Percentiles rank a stretch among this genome's conserved stretches.
Evolutionary conservation across 2,329 filamentous ascomycete species (phyloP).

Genomic region (Aspergillus sp.): DNA sequence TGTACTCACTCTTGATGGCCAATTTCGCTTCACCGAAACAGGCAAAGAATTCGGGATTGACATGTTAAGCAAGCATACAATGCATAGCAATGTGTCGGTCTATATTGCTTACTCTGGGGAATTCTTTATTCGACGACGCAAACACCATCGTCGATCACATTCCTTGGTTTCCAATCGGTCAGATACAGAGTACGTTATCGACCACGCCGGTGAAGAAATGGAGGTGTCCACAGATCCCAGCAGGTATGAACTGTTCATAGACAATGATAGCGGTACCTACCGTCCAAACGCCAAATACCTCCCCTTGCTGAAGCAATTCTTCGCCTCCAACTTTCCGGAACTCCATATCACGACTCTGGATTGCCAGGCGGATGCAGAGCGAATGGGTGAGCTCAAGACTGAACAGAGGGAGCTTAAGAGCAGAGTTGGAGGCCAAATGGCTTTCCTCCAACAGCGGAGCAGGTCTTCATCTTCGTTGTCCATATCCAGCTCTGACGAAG

Average conservation of each 20-base stretch:
- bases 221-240: slow-evolving; percentile 57
- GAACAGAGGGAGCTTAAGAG: slow-evolving; percentile 77
- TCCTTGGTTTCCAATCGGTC: slow-evolving; percentile 39
- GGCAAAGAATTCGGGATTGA: slow-evolving; percentile 96
- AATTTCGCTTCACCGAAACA: slow-evolving; percentile 91
- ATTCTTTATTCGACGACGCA: slow-evolving; percentile 81
- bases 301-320: slow-evolving; percentile 70
- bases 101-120: slow-evolving; percentile 93
- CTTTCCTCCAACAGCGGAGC: slow-evolving; percentile 59
- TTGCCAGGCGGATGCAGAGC: slow-evolving; percentile 72
- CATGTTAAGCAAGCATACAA: slow-evolving; percentile 90
- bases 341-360: slow-evolving; percentile 75
- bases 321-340: slow-evolving; percentile 75
- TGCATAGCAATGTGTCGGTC: slow-evolving; percentile 90
- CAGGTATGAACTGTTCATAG: slow-evolving; percentile 84
- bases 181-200: slow-evolving; percentile 36
- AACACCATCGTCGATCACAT: slow-evolving; percentile 47
- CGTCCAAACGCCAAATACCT: slow-evolving; percentile 79
- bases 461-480: slow-evolving; percentile 48
- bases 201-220: slow-evolving; percentile 42
- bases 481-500: slow-evolving; percentile 61
- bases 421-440: slow-evolving; percentile 56
- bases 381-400: slow-evolving; percentile 74
- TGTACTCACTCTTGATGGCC: slow-evolving; percentile 82
- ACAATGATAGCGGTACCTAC: slow-evolving; percentile 95